phyloP scores from a whole-genome alignment of 202 grass and related monocot species.

The Elaeis oleifera region DNA sequence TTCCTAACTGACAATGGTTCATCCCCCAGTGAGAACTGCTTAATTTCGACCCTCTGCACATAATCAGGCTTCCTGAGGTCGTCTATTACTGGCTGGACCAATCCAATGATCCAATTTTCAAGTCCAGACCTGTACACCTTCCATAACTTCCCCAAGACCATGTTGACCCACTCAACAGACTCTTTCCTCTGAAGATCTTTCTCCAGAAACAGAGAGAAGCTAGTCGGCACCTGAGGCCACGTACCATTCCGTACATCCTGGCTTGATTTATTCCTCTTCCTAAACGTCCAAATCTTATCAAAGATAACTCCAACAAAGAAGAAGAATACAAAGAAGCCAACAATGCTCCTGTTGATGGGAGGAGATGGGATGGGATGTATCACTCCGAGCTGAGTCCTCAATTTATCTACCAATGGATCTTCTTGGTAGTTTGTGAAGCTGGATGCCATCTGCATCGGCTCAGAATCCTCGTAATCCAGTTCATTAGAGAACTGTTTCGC shows the following conservation, averaged over 20 bases:
- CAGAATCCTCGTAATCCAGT: conserved; percentile 20
- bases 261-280: conserved; percentile 62
- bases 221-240: conserved; percentile 92
- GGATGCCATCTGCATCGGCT: conserved; percentile 22
- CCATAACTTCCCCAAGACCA: conserved; percentile 98
- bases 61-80: conserved; percentile 82
- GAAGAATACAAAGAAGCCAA: conserved; percentile 90
- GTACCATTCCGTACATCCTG: conserved; percentile 68
- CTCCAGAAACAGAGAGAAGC: conserved; percentile 89
- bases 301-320: conserved; percentile 95
- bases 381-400: conserved; percentile 82
- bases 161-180: conserved; percentile 99
- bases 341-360: conserved; percentile 48
- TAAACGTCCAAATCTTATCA: conserved; percentile 71
- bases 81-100: conserved; percentile 91
- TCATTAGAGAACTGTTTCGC: conserved; percentile 1
- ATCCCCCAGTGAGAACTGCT: conserved; percentile 91
- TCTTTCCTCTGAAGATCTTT: conserved; percentile 99
- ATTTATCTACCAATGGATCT: conserved; percentile 84
- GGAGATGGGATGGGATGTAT: conserved; percentile 86
- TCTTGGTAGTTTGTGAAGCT: conserved; percentile 34
- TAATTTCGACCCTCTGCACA: conserved; percentile 88
- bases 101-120: conserved; percentile 84
- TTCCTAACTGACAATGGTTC: conserved; percentile 85
- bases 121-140: conserved; percentile 90